Base-by-base conservation (phyloP, 2,329 filamentous ascomycete species). In the Cladophialophora yegresii region DNA sequence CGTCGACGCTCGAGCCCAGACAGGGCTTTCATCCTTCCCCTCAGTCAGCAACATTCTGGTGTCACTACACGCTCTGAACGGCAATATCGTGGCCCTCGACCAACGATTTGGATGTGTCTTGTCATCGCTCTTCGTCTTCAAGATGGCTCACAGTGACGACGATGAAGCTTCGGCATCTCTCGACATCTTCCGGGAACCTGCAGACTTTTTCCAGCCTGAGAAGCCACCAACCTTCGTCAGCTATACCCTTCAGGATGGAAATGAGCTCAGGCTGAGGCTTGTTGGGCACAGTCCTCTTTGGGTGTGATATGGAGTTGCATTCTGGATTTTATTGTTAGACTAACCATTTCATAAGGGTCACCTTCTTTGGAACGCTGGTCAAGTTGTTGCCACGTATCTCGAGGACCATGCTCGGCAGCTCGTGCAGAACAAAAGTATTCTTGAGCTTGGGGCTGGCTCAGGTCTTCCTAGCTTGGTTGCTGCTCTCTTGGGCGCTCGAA, bases 241-340 rank as follows among this genome's bases (percentile, higher is more conserved):
- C 50, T 89, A 96, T 80, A 85, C 82, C 23, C 84, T 93, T 74
- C 79, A 85, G 62, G 86, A 84, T 40, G 90, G 90, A 65, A 76
- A 86, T 68, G 80, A 81, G 30, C 79, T 96, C 69, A 85, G 81
- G 57, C 84, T 96, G 68, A 86, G 90, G 72, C 85, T 97, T 12
- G 91, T 96, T 51, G 93, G 93, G 65, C 88, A 91, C 77, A 93
- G 90, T 80, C 91, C 92, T 26, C 85, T 96, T 13, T 96, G 96
- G 85, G 86, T 88, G 84, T 77, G 79, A 53, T 63, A 54, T 51
- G 26, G 16, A 43, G 26, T 63, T 30, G 26, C 54, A 43, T 43
- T 30, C 55, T 26, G 28, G 28, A 22, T 28, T 32, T 20, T 32
- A 26, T 12, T 57, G 51, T 45, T 61, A 53, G 55, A 71, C 71